phyloP scores from a whole-genome alignment of 208 protist genomes.

The Entamoeba dispar region DNA sequence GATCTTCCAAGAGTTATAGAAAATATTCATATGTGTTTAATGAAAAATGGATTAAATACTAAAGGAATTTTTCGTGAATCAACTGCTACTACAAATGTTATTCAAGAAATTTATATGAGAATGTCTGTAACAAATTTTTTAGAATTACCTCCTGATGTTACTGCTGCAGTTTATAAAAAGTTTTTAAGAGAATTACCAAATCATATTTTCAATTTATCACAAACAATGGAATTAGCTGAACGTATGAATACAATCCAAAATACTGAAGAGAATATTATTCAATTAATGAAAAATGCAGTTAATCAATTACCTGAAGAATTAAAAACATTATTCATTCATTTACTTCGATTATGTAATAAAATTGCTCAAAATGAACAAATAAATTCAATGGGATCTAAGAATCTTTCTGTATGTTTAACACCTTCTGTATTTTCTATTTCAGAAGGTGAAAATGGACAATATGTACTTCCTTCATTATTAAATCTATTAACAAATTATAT shows the following conservation, averaged over 20 bases:
- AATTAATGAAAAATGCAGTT: neutral
- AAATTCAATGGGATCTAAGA: neutral
- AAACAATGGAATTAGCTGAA: neutral
- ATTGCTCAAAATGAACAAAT: neutral
- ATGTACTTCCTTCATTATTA: neutral
- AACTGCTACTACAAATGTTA: neutral
- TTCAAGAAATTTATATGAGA: neutral
- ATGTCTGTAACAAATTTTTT: neutral
- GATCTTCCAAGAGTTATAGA: neutral
- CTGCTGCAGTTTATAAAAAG: neutral
- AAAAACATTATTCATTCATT: neutral
- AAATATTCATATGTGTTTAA: neutral
- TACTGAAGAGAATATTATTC: neutral
- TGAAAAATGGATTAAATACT: neutral
- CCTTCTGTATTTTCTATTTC: neutral
- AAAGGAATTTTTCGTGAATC: neutral
- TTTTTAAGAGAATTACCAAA: neutral
- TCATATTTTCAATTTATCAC: neutral
- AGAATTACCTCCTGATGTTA: neutral
- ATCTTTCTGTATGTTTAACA: neutral
- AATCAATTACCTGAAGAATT: neutral
- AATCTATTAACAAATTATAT: neutral
- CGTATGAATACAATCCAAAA: neutral
- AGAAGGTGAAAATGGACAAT: neutral
- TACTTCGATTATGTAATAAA: neutral